Percentiles rank a stretch among this genome's conserved stretches.
Evolutionary conservation across 352 stramenopile species (phyloP).

Genomic region (Phytophthora brassicae): DNA sequence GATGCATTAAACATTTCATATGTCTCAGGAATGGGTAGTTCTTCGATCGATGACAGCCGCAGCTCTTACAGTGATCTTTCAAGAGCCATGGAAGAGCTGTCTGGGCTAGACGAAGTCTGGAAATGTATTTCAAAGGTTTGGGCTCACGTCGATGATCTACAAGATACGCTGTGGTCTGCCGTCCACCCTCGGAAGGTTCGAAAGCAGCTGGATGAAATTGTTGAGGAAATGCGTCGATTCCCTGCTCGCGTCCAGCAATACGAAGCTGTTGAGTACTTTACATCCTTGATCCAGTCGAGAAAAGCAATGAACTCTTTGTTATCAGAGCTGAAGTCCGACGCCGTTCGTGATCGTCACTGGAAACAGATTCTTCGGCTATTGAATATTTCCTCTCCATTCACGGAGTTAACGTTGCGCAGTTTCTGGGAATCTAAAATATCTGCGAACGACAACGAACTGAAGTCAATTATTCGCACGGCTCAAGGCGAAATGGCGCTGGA

Average conservation of each 20-base stretch:
- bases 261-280: slow-evolving; percentile 95
- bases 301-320: slow-evolving; percentile 94
- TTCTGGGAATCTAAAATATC: slow-evolving; percentile 97
- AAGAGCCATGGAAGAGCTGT: slow-evolving; percentile 90
- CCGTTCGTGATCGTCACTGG: slow-evolving; percentile 99
- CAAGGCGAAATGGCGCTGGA: slow-evolving; percentile 99
- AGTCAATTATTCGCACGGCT: slow-evolving; percentile 96
- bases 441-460: slow-evolving; percentile 93
- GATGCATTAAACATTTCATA: slow-evolving; percentile 93
- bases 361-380: slow-evolving; percentile 96
- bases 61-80: slow-evolving; percentile 70
- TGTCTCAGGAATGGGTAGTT: slow-evolving; percentile 43
- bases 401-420: slow-evolving; percentile 95
- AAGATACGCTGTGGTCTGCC: slow-evolving; percentile 94
- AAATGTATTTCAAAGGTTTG: slow-evolving; percentile 91
- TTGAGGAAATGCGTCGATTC: slow-evolving; percentile 95
- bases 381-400: slow-evolving; percentile 92
- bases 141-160: slow-evolving; percentile 88
- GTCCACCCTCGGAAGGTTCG: slow-evolving; percentile 95
- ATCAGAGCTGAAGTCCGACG: slow-evolving; percentile 97
- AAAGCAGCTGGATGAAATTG: slow-evolving; percentile 96
- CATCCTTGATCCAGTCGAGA: slow-evolving; percentile 93
- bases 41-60: slow-evolving; percentile 73
- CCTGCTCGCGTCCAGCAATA: slow-evolving; percentile 98
- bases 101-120: slow-evolving; percentile 98